phyloP scores from a whole-genome alignment of 2,329 filamentous ascomycete species.

The Fusarium verrucosum region DNA sequence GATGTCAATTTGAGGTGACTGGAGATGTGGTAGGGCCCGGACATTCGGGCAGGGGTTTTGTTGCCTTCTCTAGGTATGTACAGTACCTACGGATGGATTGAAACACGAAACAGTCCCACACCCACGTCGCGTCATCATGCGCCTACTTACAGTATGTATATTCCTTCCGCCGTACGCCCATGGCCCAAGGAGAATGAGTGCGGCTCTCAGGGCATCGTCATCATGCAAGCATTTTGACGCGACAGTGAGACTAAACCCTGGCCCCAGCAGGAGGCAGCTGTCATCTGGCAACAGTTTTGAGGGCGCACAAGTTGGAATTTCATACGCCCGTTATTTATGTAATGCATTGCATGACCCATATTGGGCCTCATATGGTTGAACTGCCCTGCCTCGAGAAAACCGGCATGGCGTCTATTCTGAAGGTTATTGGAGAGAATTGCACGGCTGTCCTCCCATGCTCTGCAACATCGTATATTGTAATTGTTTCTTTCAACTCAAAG shows the following conservation, averaged over 20 bases:
- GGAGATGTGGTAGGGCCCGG: slow-evolving; percentile 23
- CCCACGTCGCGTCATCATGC: slow-evolving; percentile 35
- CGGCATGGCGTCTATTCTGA: neutral
- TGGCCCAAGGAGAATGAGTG: neutral
- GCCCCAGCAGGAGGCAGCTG: neutral
- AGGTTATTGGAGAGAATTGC: neutral
- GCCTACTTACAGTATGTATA: slow-evolving; percentile 19
- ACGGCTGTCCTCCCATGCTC: neutral
- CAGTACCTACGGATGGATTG: slow-evolving; percentile 33
- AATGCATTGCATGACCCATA: neutral
- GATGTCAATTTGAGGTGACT: slow-evolving; percentile 15
- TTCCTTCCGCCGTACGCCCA: slow-evolving; percentile 11
- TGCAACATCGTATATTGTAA: neutral
- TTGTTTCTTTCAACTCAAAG: neutral
- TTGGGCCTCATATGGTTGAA: neutral
- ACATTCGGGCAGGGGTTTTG: slow-evolving; percentile 22
- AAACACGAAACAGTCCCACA: slow-evolving; percentile 40
- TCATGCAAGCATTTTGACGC: slow-evolving; percentile 28
- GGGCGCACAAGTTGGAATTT: neutral
- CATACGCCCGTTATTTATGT: neutral
- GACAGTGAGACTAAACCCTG: slow-evolving; percentile 8
- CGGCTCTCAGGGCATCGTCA: slow-evolving; percentile 18
- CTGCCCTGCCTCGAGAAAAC: neutral
- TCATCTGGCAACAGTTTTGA: neutral
- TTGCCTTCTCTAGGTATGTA: too few relatives aligned